phyloP scores from a whole-genome alignment of 2,329 filamentous ascomycete species.

The Knufia petricola region DNA sequence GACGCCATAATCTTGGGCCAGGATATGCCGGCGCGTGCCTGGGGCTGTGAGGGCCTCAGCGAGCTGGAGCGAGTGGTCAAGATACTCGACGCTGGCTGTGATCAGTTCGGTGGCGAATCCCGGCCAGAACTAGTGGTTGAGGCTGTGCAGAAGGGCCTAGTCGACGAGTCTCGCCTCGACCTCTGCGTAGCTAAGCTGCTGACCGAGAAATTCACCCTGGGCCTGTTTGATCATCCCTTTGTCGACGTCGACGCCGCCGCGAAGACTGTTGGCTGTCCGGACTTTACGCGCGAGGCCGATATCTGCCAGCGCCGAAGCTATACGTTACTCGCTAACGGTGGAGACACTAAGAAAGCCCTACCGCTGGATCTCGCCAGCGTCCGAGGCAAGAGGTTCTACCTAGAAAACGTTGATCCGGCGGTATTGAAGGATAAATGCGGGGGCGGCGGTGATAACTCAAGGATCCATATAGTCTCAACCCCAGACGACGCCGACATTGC shows the following conservation, averaged over 20 bases:
- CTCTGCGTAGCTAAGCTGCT: constrained; percentile 39
- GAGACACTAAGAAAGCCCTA: constrained; percentile 7
- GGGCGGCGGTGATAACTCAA: too few species aligned
- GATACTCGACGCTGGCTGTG: constrained; percentile 43
- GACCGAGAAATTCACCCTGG: constrained; percentile 43
- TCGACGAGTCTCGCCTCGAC: constrained; percentile 38
- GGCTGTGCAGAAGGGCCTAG: constrained; percentile 19
- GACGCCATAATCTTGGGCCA: constrained; percentile 33
- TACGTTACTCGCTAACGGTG: constrained; percentile 14
- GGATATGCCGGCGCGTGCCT: constrained; percentile 23
- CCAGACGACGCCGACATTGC: constrained; percentile 12
- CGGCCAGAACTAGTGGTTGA: constrained; percentile 37
- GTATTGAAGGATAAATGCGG: too few species aligned
- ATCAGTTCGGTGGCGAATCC: constrained; percentile 45
- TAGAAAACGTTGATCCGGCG: constrained; percentile 10
- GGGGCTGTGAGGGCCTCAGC: constrained; percentile 41
- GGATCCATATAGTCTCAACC: background rate
- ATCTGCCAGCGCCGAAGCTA: constrained; percentile 10
- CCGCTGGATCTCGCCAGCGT: constrained; percentile 4
- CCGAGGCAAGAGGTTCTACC: constrained; percentile 7
- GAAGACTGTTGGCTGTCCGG: constrained; percentile 7
- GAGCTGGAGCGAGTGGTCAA: constrained; percentile 35
- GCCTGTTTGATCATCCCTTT: constrained; percentile 44
- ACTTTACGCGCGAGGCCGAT: constrained; percentile 9
- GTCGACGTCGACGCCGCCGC: constrained; percentile 29